Evolutionary conservation across 495 filamentous ascomycete species (phyloP).

Genomic region (Aspergillus steynii): DNA sequence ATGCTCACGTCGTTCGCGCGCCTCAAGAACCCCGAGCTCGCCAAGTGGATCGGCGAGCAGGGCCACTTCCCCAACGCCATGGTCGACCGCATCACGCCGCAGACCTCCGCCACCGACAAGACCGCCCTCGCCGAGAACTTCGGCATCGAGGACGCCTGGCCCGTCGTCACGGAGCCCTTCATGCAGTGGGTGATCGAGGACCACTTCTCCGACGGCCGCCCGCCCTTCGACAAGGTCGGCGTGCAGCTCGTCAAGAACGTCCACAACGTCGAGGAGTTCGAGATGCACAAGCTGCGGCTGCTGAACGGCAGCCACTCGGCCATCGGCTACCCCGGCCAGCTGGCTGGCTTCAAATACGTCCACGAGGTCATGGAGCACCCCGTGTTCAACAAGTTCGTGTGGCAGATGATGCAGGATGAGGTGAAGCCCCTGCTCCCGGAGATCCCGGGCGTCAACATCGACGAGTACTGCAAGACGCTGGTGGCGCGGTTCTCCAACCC

Average conservation of each 20-base stretch:
- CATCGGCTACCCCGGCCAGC: constrained; percentile 45
- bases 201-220: constrained; percentile 48
- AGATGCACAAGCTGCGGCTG: constrained; percentile 52
- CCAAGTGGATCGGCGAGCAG: constrained; percentile 44
- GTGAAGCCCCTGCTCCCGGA: constrained; percentile 46
- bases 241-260: constrained; percentile 49
- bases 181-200: constrained; percentile 53
- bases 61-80: constrained; percentile 51
- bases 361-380: constrained; percentile 49
- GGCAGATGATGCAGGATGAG: constrained; percentile 53
- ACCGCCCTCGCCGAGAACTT: constrained; percentile 35
- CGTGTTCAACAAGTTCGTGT: constrained; percentile 39
- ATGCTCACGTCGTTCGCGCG: constrained; percentile 50
- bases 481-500: constrained; percentile 52
- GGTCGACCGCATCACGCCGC: constrained; percentile 53
- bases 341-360: constrained; percentile 48
- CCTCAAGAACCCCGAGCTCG: constrained; percentile 40
- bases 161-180: constrained; percentile 51
- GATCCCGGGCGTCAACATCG: constrained; percentile 47
- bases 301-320: constrained; percentile 50
- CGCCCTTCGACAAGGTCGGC: constrained; percentile 47
- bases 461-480: constrained; percentile 46
- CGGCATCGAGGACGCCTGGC: constrained; percentile 47
- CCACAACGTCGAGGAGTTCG: constrained; percentile 46
- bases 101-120: constrained; percentile 43